These are phyloP conservation scores for Beauveria scarabaeidicola DNA, from an alignment of 2,329 filamentous ascomycete genomes.

Conservation along the genomic window DNA sequence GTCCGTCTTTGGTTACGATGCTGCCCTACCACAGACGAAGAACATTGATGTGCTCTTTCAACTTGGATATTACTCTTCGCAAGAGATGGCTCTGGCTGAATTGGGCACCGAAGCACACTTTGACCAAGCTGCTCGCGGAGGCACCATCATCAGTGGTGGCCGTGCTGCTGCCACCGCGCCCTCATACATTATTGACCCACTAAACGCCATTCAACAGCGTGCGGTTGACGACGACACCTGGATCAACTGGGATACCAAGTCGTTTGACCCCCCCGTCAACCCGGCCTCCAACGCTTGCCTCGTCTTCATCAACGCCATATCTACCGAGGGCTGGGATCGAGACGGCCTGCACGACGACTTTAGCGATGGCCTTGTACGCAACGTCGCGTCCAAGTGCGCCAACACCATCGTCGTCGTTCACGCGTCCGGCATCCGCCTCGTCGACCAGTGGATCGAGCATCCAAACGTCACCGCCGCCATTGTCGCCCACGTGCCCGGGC, in stretches of 20 bases:
- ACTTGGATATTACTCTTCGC: slow-evolving; percentile 38
- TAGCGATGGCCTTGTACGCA: slow-evolving; percentile 49
- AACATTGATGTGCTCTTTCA: slow-evolving; percentile 39
- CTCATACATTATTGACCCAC: slow-evolving; percentile 42
- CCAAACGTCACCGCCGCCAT: slow-evolving; percentile 56
- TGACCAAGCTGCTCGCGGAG: slow-evolving; percentile 40
- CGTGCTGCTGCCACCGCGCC: slow-evolving; percentile 43
- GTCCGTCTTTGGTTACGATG: slow-evolving; percentile 57
- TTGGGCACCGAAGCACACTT: slow-evolving; percentile 36
- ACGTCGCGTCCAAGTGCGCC: slow-evolving; percentile 50
- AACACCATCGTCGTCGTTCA: slow-evolving; percentile 59
- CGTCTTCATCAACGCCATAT: slow-evolving; percentile 73
- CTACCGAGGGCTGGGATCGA: slow-evolving; percentile 67
- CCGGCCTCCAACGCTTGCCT: slow-evolving; percentile 53
- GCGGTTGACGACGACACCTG: slow-evolving; percentile 46
- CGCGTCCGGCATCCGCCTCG: slow-evolving; percentile 51
- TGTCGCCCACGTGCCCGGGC: slow-evolving; percentile 56
- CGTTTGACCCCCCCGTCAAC: slow-evolving; percentile 26
- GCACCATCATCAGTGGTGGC: slow-evolving; percentile 44
- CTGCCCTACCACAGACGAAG: slow-evolving; percentile 39
- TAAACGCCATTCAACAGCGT: slow-evolving; percentile 48
- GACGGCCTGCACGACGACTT: slow-evolving; percentile 60
- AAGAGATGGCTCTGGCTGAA: slow-evolving; percentile 36
- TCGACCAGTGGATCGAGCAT: slow-evolving; percentile 57
- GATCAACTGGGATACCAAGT: slow-evolving; percentile 39